Conservation (phyloP, 306 rosid genomes). For the Arachis hypogaea region DNA sequence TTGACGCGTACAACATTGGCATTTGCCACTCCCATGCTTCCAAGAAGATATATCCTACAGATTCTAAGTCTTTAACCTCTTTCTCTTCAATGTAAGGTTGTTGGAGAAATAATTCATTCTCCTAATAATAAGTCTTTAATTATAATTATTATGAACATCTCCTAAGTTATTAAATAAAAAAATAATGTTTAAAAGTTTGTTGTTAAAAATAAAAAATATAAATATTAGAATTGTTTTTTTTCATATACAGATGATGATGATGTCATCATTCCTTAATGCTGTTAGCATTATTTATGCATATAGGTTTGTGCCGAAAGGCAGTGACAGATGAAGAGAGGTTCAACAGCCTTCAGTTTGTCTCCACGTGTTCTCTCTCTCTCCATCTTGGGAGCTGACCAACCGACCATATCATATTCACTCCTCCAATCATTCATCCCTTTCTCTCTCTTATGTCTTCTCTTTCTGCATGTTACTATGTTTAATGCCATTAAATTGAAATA, state of each 20-base stretch:
- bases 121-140: too few species aligned
- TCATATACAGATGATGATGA: too few species aligned
- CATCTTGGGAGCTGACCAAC: constrained; percentile 40
- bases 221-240: too few species aligned
- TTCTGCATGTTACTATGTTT: background rate
- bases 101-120: too few species aligned
- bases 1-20: constrained; percentile 40
- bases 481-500: background rate
- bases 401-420: constrained; percentile 44
- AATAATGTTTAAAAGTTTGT: too few species aligned
- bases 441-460: background rate
- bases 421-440: constrained; percentile 2
- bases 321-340: constrained; percentile 18
- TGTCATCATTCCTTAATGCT: background rate
- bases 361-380: constrained; percentile 51
- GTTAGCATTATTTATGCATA: background rate
- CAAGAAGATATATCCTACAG: background rate
- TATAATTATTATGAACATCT: too few species aligned
- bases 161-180: too few species aligned
- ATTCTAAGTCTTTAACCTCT: background rate
- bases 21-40: background rate
- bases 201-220: too few species aligned
- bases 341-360: constrained; percentile 24
- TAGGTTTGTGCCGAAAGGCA: constrained; percentile 40
- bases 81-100: too few species aligned